Percentiles rank a stretch among this genome's conserved stretches.
Conservation (phyloP, 192 early-diverging fungal species). For the Backusella circina region DNA sequence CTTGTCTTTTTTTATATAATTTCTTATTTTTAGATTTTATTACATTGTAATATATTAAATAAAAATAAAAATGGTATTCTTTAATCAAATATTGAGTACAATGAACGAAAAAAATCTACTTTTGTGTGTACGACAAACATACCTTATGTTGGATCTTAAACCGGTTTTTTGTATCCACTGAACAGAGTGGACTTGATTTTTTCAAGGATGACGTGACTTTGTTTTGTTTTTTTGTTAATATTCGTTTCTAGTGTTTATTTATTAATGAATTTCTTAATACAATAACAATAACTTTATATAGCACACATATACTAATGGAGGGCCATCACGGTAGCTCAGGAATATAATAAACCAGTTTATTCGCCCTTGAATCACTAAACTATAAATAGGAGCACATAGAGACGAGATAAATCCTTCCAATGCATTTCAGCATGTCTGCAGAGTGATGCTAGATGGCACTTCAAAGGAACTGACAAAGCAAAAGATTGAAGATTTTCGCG, state of each 20-base stretch:
- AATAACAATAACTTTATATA: background rate
- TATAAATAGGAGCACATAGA: slow-evolving; percentile 3
- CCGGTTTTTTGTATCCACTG: background rate
- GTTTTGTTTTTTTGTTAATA: background rate
- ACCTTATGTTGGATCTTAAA: background rate
- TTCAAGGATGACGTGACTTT: background rate
- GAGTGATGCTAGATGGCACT: slow-evolving; percentile 8
- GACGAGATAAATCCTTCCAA: background rate
- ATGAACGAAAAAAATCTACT: background rate
- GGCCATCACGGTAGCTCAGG: slow-evolving; percentile 1
- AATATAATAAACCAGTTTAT: slow-evolving; percentile 4
- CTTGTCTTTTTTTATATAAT: background rate
- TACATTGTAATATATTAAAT: background rate
- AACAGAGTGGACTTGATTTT: too few species aligned
- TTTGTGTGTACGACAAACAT: background rate
- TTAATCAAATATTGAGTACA: background rate
- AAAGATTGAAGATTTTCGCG: slow-evolving; percentile 24
- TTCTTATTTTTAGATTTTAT: background rate
- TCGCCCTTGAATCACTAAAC: background rate
- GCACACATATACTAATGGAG: background rate
- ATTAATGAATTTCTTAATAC: background rate
- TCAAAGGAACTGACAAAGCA: slow-evolving; percentile 10
- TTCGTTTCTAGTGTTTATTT: background rate
- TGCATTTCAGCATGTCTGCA: background rate
- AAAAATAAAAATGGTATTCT: background rate